Conservation (phyloP, 2,329 filamentous ascomycete species). For the Zymoseptoria crescenta region DNA sequence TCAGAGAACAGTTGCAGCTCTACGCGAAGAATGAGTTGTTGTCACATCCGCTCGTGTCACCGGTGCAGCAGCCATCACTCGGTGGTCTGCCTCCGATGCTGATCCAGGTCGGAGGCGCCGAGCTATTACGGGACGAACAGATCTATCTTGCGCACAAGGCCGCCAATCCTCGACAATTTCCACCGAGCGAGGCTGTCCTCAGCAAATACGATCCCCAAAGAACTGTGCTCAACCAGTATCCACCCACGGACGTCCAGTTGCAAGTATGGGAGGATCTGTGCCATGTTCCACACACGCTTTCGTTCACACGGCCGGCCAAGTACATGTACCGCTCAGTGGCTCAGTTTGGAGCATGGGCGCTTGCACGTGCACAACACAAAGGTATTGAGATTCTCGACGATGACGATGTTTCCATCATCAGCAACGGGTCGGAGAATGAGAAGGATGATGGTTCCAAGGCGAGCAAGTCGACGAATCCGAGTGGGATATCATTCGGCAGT, state of each 20-base stretch:
- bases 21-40: slow-evolving; percentile 78
- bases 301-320: slow-evolving; percentile 91
- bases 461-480: slow-evolving; percentile 5
- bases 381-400: slow-evolving; percentile 77
- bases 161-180: slow-evolving; percentile 71
- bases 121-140: slow-evolving; percentile 87
- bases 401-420: slow-evolving; percentile 67
- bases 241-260: slow-evolving; percentile 82
- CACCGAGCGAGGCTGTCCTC: slow-evolving; percentile 57
- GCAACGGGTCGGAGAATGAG: slow-evolving; percentile 41
- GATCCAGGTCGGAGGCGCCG: slow-evolving; percentile 79
- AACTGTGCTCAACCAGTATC: slow-evolving; percentile 54
- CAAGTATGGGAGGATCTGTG: slow-evolving; percentile 96
- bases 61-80: slow-evolving; percentile 76
- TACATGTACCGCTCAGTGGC: slow-evolving; percentile 90
- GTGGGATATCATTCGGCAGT: slow-evolving; percentile 13
- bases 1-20: slow-evolving; percentile 91
- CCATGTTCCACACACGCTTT: slow-evolving; percentile 86
- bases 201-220: slow-evolving; percentile 53
- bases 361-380: slow-evolving; percentile 71
- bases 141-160: slow-evolving; percentile 93
- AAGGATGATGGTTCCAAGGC: slow-evolving; percentile 13
- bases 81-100: slow-evolving; percentile 83
- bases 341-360: slow-evolving; percentile 86
- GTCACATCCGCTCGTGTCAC: slow-evolving; percentile 81